Conservation (phyloP, 2,329 filamentous ascomycete species). For the Stemphylium lycopersici region DNA sequence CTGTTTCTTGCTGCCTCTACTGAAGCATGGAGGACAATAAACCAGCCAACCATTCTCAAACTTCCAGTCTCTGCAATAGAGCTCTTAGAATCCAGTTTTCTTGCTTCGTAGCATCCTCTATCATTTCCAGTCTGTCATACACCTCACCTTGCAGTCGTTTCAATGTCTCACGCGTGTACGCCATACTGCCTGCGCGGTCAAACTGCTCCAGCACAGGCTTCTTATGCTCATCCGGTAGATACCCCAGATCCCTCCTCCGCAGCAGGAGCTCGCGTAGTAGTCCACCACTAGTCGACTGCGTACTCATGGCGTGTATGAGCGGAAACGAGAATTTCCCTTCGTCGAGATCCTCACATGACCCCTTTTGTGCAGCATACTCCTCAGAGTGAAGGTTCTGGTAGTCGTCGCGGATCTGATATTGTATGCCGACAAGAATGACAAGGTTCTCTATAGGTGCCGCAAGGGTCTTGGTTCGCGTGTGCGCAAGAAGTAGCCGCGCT, state of each 20-base stretch:
- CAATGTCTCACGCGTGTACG: neutral
- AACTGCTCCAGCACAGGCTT: neutral
- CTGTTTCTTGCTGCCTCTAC: no score
- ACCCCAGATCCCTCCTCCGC: neutral
- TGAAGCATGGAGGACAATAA: no score
- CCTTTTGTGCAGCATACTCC: slow-evolving; percentile 80
- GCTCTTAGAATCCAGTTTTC: slow-evolving; percentile 3
- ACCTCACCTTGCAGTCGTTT: neutral
- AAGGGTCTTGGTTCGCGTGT: neutral
- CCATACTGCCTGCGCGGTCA: neutral
- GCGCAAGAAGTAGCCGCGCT: neutral
- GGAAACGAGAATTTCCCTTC: slow-evolving; percentile 82
- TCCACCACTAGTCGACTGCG: no score
- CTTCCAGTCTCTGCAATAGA: neutral
- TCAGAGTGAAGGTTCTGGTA: slow-evolving; percentile 74
- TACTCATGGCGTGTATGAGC: neutral
- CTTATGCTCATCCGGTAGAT: neutral
- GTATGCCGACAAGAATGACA: neutral
- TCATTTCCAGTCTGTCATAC: neutral
- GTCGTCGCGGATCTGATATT: slow-evolving; percentile 85
- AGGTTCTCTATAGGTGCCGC: neutral
- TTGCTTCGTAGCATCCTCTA: neutral
- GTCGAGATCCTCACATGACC: slow-evolving; percentile 87
- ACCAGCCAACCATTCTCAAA: neutral
- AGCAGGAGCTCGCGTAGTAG: neutral